Evolutionary conservation across 164 flowering plant genomes (phyloP).

Genomic region (Vitis rotundifolia): DNA sequence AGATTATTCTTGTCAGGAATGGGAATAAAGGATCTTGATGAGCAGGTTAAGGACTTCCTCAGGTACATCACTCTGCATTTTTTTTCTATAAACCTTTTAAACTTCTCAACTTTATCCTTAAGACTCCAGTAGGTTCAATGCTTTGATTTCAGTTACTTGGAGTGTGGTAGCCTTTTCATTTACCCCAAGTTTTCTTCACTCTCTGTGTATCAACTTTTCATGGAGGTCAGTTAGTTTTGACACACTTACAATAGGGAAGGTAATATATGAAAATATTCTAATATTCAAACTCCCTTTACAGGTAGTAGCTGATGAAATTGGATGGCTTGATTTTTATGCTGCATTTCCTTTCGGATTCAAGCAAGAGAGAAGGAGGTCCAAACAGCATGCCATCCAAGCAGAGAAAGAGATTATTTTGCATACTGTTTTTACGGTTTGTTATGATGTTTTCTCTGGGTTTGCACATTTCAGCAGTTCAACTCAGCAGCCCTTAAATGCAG

Average conservation of each 20-base stretch:
- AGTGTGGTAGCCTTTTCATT: slow-evolving; percentile 60
- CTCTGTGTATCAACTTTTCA: slow-evolving; percentile 53
- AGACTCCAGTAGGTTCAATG: slow-evolving; percentile 5
- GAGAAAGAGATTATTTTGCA: slow-evolving; percentile 62
- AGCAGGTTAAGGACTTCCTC: slow-evolving; percentile 55
- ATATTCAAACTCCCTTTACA: slow-evolving; percentile 17
- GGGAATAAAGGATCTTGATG: slow-evolving; percentile 61
- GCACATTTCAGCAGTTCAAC: slow-evolving; percentile 52
- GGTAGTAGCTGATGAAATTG: slow-evolving; percentile 68
- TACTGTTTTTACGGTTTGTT: slow-evolving; percentile 51
- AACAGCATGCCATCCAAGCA: slow-evolving; percentile 55
- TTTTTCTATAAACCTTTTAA: neutral
- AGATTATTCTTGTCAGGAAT: slow-evolving; percentile 47
- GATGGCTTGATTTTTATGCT: slow-evolving; percentile 66
- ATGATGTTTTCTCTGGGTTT: slow-evolving; percentile 58
- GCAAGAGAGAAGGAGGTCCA: slow-evolving; percentile 41
- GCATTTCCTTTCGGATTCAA: slow-evolving; percentile 16
- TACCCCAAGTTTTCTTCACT: slow-evolving; percentile 52
- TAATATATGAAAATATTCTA: neutral
- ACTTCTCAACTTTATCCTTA: neutral
- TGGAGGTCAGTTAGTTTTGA: slow-evolving; percentile 49
- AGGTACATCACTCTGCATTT: slow-evolving; percentile 30
- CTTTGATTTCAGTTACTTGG: slow-evolving; percentile 55
- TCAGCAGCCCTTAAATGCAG: slow-evolving; percentile 42
- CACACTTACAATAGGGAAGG: slow-evolving; percentile 2